Base-by-base conservation (phyloP, 345 rosid genomes). In the Eutrema heterophyllum region DNA sequence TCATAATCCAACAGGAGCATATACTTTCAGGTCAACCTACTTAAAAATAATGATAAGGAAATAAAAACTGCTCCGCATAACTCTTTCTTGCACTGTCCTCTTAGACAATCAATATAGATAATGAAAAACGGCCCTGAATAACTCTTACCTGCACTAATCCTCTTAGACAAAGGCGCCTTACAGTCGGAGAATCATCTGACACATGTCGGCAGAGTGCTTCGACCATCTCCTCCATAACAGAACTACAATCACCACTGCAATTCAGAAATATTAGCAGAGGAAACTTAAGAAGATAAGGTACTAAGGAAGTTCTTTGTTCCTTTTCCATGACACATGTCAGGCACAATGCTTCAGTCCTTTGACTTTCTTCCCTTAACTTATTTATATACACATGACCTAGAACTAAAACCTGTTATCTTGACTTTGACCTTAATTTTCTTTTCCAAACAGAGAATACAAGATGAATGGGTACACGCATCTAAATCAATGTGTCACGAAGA, bases 121-220 rank as follows among this genome's bases (percentile, higher is more conserved):
- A 67, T 13, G 41, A 24, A 51, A 46, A 50, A 30, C 52, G 68
- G 32, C 49, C 35, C 13, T 61, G 52, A 58, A 27, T 33, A 70
- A 24, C 68, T 35, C 70, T 68, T 64, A 94, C 98, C 89, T 91
- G 96, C 69, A 89, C 98, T 64, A 94, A 81, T 80, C 98, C 98
- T 81, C 89, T 86, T 64, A 91, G 85, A 83, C 96, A 91, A 79
- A 94, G 98, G 78, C 97, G 81, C 76, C 97, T 86, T 76, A 94
- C 97, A 33, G 90, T 88, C 35, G 98, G 87, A 79, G 97, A 91
- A 74, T 89, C 98, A 80, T 94, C 98, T 61, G 98, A 94, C 13
- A 88, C 96, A 84, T 91, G 93, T 62, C 95, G 81, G 78, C 98
- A 94, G 66, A 94, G 81, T 51, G 87, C 88, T 81, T 91, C 97